Conservation (phyloP, 768 basidiomycete genomes). For the Fibroporia radiculosa region DNA sequence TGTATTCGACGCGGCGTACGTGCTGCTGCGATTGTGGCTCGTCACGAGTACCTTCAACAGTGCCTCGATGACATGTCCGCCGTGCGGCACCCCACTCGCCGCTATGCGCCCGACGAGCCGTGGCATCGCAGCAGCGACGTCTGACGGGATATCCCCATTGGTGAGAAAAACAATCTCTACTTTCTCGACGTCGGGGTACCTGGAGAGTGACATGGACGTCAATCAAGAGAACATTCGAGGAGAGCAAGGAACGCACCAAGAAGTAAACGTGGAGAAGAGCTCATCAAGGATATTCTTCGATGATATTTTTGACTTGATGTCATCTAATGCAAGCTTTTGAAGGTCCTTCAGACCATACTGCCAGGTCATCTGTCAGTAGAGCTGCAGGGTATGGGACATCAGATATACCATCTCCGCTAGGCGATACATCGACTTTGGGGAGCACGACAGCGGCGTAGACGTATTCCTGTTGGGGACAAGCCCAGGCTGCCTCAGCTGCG, state of each 20-base stretch:
- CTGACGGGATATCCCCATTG: not conserved
- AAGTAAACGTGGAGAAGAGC: slow-evolving; percentile 15
- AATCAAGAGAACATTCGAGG: not conserved
- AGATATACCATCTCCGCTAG: slow-evolving; percentile 15
- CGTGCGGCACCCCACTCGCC: not conserved
- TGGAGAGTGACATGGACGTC: not conserved
- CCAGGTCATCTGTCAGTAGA: not conserved
- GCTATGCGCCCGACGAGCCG: not conserved
- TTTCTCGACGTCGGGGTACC: slow-evolving; percentile 6
- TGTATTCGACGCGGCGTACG: no score
- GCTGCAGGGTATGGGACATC: not conserved
- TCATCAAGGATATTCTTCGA: slow-evolving; percentile 15
- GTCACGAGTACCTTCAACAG: not conserved
- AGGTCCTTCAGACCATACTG: slow-evolving; percentile 10
- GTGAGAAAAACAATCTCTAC: slow-evolving; percentile 6
- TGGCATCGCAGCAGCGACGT: not conserved
- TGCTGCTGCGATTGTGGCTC: no score
- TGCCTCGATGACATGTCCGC: not conserved
- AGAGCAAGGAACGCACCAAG: not conserved
- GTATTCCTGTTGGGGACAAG: not conserved
- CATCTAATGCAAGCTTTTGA: slow-evolving; percentile 7
- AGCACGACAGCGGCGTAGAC: slow-evolving; percentile 9
- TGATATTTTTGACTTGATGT: slow-evolving; percentile 11
- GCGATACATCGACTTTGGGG: slow-evolving; percentile 21
- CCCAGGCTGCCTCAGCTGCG: not conserved